Conservation (phyloP, 1,139 yeast species). For the Citeromyces siamensis region DNA sequence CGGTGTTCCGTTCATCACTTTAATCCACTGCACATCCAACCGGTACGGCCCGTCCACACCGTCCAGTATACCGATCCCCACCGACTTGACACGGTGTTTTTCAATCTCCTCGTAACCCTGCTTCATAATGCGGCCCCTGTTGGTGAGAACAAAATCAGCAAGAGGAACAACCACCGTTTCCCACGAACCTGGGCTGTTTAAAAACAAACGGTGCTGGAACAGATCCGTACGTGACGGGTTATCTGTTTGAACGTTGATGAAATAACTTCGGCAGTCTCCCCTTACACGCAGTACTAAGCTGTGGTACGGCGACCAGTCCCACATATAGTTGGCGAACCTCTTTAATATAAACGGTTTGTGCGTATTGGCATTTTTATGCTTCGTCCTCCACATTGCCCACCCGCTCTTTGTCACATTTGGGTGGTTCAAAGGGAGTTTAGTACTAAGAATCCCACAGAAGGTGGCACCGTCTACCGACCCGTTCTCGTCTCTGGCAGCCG, state of each 20-base stretch:
- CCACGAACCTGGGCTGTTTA: slow-evolving; percentile 71
- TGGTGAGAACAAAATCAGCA: slow-evolving; percentile 70
- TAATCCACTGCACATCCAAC: slow-evolving; percentile 61
- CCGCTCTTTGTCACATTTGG: slow-evolving; percentile 67
- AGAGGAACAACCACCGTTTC: slow-evolving; percentile 73
- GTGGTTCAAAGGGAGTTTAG: slow-evolving; percentile 55
- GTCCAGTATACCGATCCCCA: slow-evolving; percentile 74
- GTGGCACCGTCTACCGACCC: slow-evolving; percentile 27
- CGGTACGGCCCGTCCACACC: slow-evolving; percentile 69
- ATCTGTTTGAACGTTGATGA: slow-evolving; percentile 73
- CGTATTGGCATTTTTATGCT: slow-evolving; percentile 34
- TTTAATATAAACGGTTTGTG: slow-evolving; percentile 27
- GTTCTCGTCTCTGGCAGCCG: slow-evolving; percentile 15
- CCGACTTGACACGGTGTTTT: slow-evolving; percentile 51
- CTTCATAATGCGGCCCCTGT: slow-evolving; percentile 72
- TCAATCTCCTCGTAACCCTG: slow-evolving; percentile 42
- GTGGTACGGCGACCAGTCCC: slow-evolving; percentile 20
- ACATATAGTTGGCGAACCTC: slow-evolving; percentile 21
- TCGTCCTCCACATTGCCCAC: slow-evolving; percentile 80
- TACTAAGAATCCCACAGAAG: slow-evolving; percentile 61
- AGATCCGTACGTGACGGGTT: slow-evolving; percentile 69
- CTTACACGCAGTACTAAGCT: slow-evolving; percentile 32
- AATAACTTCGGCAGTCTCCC: slow-evolving; percentile 36
- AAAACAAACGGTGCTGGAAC: slow-evolving; percentile 70
- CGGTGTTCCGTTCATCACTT: slow-evolving; percentile 50